Evolutionary conservation across 306 rosid species (phyloP).

Genomic region (Astragalus membranaceus): DNA sequence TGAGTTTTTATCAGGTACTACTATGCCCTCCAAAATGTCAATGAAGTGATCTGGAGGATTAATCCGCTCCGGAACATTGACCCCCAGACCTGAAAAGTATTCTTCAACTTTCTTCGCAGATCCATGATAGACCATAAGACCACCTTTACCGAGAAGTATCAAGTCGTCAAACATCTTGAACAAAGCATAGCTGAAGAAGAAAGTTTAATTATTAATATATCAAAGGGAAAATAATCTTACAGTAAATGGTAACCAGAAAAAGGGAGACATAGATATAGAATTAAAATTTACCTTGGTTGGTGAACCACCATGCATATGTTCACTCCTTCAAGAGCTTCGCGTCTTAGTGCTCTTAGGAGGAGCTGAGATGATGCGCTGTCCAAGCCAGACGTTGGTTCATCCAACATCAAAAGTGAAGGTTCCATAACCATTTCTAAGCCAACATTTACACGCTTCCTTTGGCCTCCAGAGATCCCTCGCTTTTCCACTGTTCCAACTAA

Average conservation of each 20-base stretch:
- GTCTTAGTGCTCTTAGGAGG: conserved; percentile 87
- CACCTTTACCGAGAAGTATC: conserved; percentile 97
- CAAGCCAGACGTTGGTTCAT: conserved; percentile 97
- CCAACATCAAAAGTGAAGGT: conserved; percentile 91
- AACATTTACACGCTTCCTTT: conserved; percentile 94
- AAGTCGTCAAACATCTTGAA: conserved; percentile 96
- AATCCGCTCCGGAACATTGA: conserved; percentile 69
- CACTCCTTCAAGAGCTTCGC: conserved; percentile 97
- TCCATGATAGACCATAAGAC: conserved; percentile 90
- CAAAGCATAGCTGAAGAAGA: conserved; percentile 74
- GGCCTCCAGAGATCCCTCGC: conserved; percentile 96
- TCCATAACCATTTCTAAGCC: conserved; percentile 99
- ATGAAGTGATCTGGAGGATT: conserved; percentile 94
- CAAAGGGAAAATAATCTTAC: background rate
- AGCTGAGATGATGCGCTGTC: conserved; percentile 95
- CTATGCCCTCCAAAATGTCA: conserved; percentile 87
- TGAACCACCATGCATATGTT: conserved; percentile 97
- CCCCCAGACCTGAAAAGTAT: conserved; percentile 76
- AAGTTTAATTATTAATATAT: conserved; percentile 19
- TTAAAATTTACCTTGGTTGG: conserved; percentile 79
- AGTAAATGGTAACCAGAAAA: background rate
- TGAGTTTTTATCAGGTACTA: conserved; percentile 39
- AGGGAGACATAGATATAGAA: background rate
- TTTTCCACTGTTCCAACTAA: conserved; percentile 93
- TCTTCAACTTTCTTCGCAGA: conserved; percentile 71